phyloP scores from a whole-genome alignment of 495 filamentous ascomycete genomes.

The Zalerion maritima region DNA sequence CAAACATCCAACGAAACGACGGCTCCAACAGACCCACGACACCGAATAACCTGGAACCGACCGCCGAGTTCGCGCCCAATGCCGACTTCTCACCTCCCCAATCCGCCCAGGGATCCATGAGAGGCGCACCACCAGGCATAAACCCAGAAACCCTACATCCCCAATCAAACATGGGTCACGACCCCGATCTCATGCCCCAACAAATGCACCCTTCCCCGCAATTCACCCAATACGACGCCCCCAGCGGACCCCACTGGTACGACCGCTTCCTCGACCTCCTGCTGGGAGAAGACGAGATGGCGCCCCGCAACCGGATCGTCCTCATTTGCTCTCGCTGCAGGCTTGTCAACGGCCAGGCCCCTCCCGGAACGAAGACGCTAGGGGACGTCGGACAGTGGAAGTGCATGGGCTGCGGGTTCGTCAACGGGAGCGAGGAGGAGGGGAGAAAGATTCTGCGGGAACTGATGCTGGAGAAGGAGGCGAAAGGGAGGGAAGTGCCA shows the following conservation, averaged over 20 bases:
- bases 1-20: constrained; percentile 50
- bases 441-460: constrained; percentile 44
- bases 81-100: constrained; percentile 21
- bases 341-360: constrained; percentile 91
- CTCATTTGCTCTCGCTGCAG: constrained; percentile 74
- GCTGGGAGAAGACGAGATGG: constrained; percentile 88
- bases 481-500: constrained; percentile 13
- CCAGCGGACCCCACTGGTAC: constrained; percentile 62
- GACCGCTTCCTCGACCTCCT: constrained; percentile 85
- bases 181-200: no score
- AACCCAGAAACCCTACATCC: no score
- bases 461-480: constrained; percentile 19
- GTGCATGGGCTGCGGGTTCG: constrained; percentile 69
- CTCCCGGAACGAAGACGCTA: constrained; percentile 63
- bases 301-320: constrained; percentile 77
- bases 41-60: constrained; percentile 7
- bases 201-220: constrained; percentile 37
- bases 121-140: no score
- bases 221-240: constrained; percentile 26
- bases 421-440: constrained; percentile 71
- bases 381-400: constrained; percentile 80
- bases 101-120: constrained; percentile 7
- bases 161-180: no score
- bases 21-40: constrained; percentile 12
- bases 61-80: constrained; percentile 44